Conservation (phyloP, 176 grass and related monocot species). For the Sorghum bicolor region Sorghum_bicolor_NCBIv3 NC_012871.2:76074501-76075000, state of each 20-base stretch:
- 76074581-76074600: no score
- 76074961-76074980: background rate
- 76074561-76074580: background rate
- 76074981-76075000: background rate
- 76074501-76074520: background rate
- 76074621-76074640: no score
- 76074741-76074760: no score
- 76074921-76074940: rapidly evolving
- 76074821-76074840: background rate
- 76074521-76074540: background rate
- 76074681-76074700: background rate
- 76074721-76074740: no score
- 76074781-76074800: background rate
- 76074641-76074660: background rate
- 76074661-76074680: background rate
- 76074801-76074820: background rate
- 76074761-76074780: no score
- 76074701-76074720: background rate
- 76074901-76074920: constrained; percentile 27
- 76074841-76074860: background rate
- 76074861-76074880: background rate
- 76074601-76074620: no score
- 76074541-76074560: no score
- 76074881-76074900: background rate
- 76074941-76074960: background rate